Base-by-base conservation (phyloP, 2,329 filamentous ascomycete genomes). In the Colletotrichum sp. region DNA sequence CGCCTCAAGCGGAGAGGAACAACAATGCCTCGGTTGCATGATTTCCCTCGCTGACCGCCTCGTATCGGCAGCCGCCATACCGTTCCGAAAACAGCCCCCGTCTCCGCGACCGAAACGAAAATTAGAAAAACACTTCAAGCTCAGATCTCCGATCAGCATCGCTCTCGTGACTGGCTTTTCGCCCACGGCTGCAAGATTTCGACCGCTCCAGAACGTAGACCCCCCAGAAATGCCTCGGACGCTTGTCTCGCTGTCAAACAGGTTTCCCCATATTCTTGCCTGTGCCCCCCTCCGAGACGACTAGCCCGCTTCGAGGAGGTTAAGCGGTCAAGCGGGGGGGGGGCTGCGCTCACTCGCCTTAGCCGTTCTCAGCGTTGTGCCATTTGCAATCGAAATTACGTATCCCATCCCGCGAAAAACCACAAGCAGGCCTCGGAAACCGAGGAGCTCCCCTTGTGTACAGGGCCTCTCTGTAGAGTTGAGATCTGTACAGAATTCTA, bases 11-110 rank as follows among this genome's bases (percentile, higher is more conserved):
- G 24, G 26, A 18, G 21, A n/a, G 18, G 3, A 28, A 21, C 39
- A 12, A 28, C 8, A n/a, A n/a, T 59, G 72, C 68, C 68, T 72
- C 55, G 62, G 72, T 63, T 62, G 63, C 44, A 30, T 68, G 69
- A 26, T 52, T 66, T 44, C 28, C 24, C 18, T 32, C 39, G 28
- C 36, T 52, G 62, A 59, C 72, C 52, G 52, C 62, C 68, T 71
- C 69, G 39, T 74, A 32, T 44, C 24, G 59, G 71, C 28, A 28
- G 30, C 49, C 60, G 60, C 49, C 65, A 36, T 1, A 34, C 49
- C 63, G 69, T 68, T 76, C 70, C 70, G 70, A 76, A 76, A 73
- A 44, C 73, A 73, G 63, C 16, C 13, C 36, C 59, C 32, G 52
- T 39, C 44, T 68, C 64, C 44, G 70, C 36, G 69, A 52, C 10